Percentiles rank a stretch among this genome's conserved stretches.
Conservation (phyloP, 352 stramenopile genomes). For the Phytophthora cryptogea region DNA sequence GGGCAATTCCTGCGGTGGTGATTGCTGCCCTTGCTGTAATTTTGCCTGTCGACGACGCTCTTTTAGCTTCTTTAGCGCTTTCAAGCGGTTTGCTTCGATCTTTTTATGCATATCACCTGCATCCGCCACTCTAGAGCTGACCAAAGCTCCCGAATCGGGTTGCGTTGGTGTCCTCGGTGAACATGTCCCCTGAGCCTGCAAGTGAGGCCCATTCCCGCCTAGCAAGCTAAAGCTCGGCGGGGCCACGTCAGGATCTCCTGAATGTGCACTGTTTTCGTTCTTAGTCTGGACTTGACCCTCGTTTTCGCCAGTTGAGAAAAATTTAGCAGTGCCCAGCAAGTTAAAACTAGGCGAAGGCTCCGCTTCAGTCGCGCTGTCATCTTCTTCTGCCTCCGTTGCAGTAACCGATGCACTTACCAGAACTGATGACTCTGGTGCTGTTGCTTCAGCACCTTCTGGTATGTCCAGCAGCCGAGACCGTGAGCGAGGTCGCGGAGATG, state of each 20-base stretch:
- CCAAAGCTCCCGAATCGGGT: background rate
- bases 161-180: background rate
- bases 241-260: conserved; percentile 8
- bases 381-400: conserved; percentile 20
- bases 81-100: conserved; percentile 73
- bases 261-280: conserved; percentile 2
- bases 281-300: background rate
- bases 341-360: conserved; percentile 36
- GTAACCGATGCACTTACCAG: conserved; percentile 13
- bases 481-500: conserved; percentile 16
- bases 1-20: background rate
- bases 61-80: conserved; percentile 63
- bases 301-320: conserved; percentile 11
- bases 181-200: background rate
- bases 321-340: conserved; percentile 19
- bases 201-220: background rate
- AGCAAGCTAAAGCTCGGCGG: conserved; percentile 31
- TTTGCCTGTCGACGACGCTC: conserved; percentile 41
- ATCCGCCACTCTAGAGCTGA: background rate
- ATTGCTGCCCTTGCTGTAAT: conserved; percentile 12
- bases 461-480: conserved; percentile 3
- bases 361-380: conserved; percentile 19
- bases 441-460: background rate
- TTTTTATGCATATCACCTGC: conserved; percentile 40
- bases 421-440: conserved; percentile 8